Evolutionary conservation across 2,329 filamentous ascomycete genomes (phyloP), one percentile per base, ranked within the genome.

Genomic region (Dryadomyces quercivorus): DNA sequence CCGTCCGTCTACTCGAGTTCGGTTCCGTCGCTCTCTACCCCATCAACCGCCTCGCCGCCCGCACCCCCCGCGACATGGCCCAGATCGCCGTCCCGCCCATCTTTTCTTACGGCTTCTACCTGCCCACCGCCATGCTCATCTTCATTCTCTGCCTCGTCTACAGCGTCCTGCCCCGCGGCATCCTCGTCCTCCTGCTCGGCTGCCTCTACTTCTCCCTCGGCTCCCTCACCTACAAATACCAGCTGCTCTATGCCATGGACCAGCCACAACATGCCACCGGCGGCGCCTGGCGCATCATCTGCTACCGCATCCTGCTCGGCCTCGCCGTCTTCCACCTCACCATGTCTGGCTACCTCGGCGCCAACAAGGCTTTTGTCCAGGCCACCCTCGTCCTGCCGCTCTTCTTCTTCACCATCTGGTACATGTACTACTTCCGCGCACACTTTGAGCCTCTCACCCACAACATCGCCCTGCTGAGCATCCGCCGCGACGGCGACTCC

Each of bases 91-190:
- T 86, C 57, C 91, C 94, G 1, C 88, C 90, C 0, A 75, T 86
- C 10, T 98, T 98, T 70, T 92, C 88, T 67, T 98, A 98, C 63
- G 93, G 93, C 21, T 96, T 96, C 69, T 97, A 90, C 63, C 78
- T 98, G 7, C 93, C 93, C 0, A 94, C 93, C 21, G 89, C 92
- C 0, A 80, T 98, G 55, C 79, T 98, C 12, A 83, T 97, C 16
- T 92, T 96, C 69, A 94, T 97, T 63, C 86, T 98, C 34, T 97
- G 93, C 64, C 78, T 95, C 44, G 91, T 97, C 7, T 98, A 98
- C 74, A 94, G 88, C 64, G 84, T 95, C 18, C 75, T 97, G 13
- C 82, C 82, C 1, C 78, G 79, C 50, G 93, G 91, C 0, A 94
- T 85, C 72, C 75, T 86, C 53, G 86, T 97, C 13, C 79, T 95